Evolutionary conservation across 768 basidiomycete species (phyloP).

Genomic region (Collybiopsis confluens): DNA sequence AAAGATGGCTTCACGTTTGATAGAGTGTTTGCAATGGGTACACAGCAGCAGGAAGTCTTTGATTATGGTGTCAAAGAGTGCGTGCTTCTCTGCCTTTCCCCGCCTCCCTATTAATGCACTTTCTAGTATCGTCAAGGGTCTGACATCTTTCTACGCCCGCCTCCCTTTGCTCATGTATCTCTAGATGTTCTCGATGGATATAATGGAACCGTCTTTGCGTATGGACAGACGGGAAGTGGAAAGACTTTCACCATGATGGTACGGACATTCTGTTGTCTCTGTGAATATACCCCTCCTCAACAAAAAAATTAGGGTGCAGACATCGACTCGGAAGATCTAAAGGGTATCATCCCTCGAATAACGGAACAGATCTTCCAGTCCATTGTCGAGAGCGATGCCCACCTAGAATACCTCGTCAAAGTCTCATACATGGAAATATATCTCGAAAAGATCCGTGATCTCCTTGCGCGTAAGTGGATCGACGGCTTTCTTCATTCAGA

Average conservation of each 20-base stretch:
- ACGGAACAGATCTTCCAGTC: slow-evolving; percentile 99
- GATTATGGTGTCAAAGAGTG: slow-evolving; percentile 98
- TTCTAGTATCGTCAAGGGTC: slow-evolving; percentile 84
- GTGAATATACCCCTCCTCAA: slow-evolving; percentile 8
- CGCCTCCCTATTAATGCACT: slow-evolving; percentile 14
- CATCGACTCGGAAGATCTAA: slow-evolving; percentile 90
- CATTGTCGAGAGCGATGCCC: slow-evolving; percentile 91
- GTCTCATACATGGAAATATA: slow-evolving; percentile 99
- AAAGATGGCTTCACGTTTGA: slow-evolving; percentile 98
- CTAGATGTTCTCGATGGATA: slow-evolving; percentile 97
- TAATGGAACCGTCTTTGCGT: slow-evolving; percentile 93
- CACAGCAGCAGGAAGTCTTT: slow-evolving; percentile 91
- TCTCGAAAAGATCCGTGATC: slow-evolving; percentile 90
- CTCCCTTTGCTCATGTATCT: slow-evolving; percentile 7
- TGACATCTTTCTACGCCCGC: slow-evolving; percentile 4
- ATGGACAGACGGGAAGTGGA: slow-evolving; percentile 84
- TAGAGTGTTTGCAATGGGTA: slow-evolving; percentile 89
- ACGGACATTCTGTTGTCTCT: slow-evolving; percentile 1
- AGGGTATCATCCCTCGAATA: slow-evolving; percentile 96
- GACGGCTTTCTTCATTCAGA: not conserved
- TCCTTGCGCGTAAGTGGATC: slow-evolving; percentile 77
- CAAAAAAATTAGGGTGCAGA: slow-evolving; percentile 73
- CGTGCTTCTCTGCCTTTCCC: slow-evolving; percentile 27
- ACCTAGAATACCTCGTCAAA: slow-evolving; percentile 97
- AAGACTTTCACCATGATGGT: slow-evolving; percentile 99